Conservation (phyloP, 768 basidiomycete species). For the Coprinopsis cinerea region DNA sequence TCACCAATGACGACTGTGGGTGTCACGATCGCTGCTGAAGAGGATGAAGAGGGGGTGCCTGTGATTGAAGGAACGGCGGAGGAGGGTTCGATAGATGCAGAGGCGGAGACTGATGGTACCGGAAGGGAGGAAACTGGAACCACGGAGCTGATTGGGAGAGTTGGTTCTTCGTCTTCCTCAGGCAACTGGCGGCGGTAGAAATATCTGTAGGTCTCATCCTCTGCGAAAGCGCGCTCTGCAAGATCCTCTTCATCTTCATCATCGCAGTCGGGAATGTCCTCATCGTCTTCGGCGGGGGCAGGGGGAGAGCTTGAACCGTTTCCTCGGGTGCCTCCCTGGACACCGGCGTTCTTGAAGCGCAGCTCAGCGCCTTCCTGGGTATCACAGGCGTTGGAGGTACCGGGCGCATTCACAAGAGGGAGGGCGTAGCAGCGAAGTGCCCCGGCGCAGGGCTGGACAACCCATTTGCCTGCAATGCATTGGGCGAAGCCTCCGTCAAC, state of each 20-base stretch:
- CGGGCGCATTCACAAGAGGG: conserved; percentile 41
- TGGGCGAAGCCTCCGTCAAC: conserved; percentile 36
- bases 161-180: too few relatives aligned
- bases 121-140: conserved; percentile 12
- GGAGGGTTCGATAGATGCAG: conserved; percentile 9
- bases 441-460: conserved; percentile 27
- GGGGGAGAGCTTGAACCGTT: background rate
- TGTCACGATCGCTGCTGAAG: conserved; percentile 11
- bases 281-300: conserved; percentile 9
- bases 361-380: conserved; percentile 30
- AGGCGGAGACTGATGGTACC: conserved; percentile 5
- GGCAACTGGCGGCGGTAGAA: conserved; percentile 12
- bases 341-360: conserved; percentile 38
- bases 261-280: conserved; percentile 9
- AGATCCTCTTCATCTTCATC: conserved; percentile 6
- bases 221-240: conserved; percentile 1
- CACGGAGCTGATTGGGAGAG: conserved; percentile 8
- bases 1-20: conserved; percentile 26
- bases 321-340: conserved; percentile 37
- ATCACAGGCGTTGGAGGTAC: conserved; percentile 41
- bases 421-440: conserved; percentile 40
- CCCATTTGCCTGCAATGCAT: conserved; percentile 37
- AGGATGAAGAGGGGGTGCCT: conserved; percentile 5
- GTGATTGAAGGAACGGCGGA: conserved; percentile 10
- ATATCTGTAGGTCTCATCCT: background rate